Evolutionary conservation across 345 rosid genomes (phyloP), one percentile per base, ranked within the genome.

Genomic region (Trapa bicornis): DNA sequence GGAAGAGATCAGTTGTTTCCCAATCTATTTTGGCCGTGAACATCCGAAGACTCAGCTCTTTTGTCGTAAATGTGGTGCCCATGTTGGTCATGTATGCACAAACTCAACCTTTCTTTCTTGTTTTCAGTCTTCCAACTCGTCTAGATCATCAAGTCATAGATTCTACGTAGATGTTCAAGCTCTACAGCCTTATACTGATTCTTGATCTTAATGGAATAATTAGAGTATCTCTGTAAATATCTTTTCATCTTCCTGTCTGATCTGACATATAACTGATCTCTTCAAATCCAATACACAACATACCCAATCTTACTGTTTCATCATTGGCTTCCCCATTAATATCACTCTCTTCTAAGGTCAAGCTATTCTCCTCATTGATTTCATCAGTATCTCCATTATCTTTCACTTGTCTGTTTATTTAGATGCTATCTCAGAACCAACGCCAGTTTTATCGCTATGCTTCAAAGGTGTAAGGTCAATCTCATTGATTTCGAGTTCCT

Each of bases 1-100:
- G 65, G 71, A 68, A 33, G 65, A 68, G 63, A 41, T 68, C 4
- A 58, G 22, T 13, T 68, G 71, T 68, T 68, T 68, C 48, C 71
- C 71, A 0, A 12, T 57, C 17, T 56, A 12, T 14, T 68, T 61
- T 13, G 71, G 71, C 37, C 43, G 33, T 13, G 43, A 38, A 54
- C 71, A 37, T 64, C 63, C 63, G 2, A 58, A 33, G 65, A 68
- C 71, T 33, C 58, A 68, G 37, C 65, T 68, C 63, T 65, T 68
- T 22, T 68, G 71, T 65, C 64, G 71, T 29, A 68, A 58, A 47
- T 68, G 71, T 11, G 71, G 71, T 10, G 36, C 32, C 0, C 56
- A 58, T 50, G 10, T 68, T 42, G 71, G 71, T 3, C 63, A 42
- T 50, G 63, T 42, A 15, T 64, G 53, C 32, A 47, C 29, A 66